phyloP scores from a whole-genome alignment of 495 filamentous ascomycete species.

The Lophiotrema nucula region DNA sequence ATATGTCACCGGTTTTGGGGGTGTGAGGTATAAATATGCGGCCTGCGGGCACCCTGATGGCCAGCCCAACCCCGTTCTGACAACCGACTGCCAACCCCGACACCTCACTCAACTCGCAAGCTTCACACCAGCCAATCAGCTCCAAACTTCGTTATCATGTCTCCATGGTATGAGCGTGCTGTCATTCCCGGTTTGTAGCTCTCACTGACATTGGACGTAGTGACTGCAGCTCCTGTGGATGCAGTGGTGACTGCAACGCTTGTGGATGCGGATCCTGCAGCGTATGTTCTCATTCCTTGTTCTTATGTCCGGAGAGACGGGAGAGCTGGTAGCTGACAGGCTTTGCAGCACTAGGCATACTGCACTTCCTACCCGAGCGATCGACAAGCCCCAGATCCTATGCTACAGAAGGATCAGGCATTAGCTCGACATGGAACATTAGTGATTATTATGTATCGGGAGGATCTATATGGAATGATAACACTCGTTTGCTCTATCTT shows the following conservation, averaged over 20 bases:
- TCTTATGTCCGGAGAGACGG: no score
- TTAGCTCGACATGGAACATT: no score
- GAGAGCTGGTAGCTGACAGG: no score
- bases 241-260: not conserved
- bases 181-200: not conserved
- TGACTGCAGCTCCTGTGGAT: not conserved
- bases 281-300: not conserved
- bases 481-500: no score
- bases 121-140: not conserved
- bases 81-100: not conserved
- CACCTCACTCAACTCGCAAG: not conserved
- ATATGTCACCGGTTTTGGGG: not conserved
- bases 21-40: not conserved
- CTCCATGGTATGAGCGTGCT: conserved; percentile 7
- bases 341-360: no score
- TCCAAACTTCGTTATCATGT: not conserved
- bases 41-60: conserved; percentile 1
- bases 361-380: no score
- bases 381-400: no score
- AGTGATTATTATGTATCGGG: no score
- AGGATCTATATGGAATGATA: no score
- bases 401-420: no score
- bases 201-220: not conserved
- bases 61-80: not conserved
- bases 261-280: conserved; percentile 3